phyloP scores from a whole-genome alignment of 768 basidiomycete species.

The Saitozyma sp. region DNA sequence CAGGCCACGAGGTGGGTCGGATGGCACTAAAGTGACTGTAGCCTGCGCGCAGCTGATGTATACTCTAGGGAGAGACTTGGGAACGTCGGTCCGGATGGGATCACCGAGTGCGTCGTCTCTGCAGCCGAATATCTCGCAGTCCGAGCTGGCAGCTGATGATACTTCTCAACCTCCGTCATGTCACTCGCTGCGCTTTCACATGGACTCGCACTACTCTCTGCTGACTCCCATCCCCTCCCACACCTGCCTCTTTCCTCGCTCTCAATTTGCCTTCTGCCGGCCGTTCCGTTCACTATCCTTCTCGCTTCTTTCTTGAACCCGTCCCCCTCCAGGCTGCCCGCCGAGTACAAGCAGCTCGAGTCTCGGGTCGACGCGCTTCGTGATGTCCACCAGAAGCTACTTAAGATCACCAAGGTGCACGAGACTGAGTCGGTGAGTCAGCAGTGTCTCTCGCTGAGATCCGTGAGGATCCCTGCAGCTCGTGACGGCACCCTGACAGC shows the following conservation, averaged over 20 bases:
- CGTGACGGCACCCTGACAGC: not conserved
- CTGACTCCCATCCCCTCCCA: too few relatives aligned
- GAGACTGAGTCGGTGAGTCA: slow-evolving; percentile 65
- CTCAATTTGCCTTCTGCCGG: too few relatives aligned
- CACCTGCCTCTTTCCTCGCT: too few relatives aligned
- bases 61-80: slow-evolving; percentile 70
- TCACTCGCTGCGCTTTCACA: too few relatives aligned
- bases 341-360: slow-evolving; percentile 97
- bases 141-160: not conserved
- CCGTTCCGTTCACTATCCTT: too few relatives aligned
- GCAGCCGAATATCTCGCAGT: not conserved
- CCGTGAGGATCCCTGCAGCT: not conserved
- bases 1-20: slow-evolving; percentile 47
- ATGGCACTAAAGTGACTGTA: not conserved
- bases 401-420: slow-evolving; percentile 87
- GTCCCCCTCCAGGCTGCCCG: slow-evolving; percentile 29
- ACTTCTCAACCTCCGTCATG: too few relatives aligned
- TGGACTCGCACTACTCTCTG: too few relatives aligned
- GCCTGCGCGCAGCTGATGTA: not conserved
- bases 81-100: slow-evolving; percentile 83
- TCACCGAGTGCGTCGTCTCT: slow-evolving; percentile 69
- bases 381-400: slow-evolving; percentile 68
- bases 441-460: not conserved
- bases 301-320: too few relatives aligned
- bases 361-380: slow-evolving; percentile 88